Evolutionary conservation across 345 rosid genomes (phyloP).

Genomic region (Mallotus nudiflorus): DNA sequence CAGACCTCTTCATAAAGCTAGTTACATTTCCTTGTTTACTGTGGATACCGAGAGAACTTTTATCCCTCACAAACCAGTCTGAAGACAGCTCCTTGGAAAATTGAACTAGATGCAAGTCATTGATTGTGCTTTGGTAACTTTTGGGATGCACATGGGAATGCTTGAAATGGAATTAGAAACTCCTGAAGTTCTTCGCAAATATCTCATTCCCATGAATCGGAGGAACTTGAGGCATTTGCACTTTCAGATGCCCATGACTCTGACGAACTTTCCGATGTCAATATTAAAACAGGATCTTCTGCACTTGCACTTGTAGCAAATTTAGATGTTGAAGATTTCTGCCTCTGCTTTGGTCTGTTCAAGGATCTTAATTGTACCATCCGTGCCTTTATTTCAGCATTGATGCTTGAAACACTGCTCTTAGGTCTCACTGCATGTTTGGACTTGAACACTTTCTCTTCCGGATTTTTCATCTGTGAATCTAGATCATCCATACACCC

Average conservation of each 20-base stretch:
- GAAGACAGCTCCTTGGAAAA: too few species aligned
- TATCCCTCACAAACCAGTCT: too few species aligned
- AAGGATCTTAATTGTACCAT: constrained; percentile 14
- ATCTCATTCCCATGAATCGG: constrained; percentile 28
- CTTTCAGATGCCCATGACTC: too few species aligned
- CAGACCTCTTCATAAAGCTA: not conserved
- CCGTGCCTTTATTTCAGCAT: constrained; percentile 38
- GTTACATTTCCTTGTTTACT: too few species aligned
- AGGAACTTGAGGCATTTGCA: constrained; percentile 35
- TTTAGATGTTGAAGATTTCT: constrained; percentile 10
- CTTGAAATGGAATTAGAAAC: too few species aligned
- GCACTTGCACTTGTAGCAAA: constrained; percentile 4
- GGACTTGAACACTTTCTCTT: constrained; percentile 16
- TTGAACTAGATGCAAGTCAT: not conserved
- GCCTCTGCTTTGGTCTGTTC: constrained; percentile 19
- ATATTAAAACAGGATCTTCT: not conserved
- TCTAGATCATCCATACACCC: not conserved
- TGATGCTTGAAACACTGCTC: constrained; percentile 23
- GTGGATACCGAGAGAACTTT: too few species aligned
- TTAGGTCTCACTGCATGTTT: constrained; percentile 10
- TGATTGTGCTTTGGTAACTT: too few species aligned
- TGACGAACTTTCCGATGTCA: constrained; percentile 25
- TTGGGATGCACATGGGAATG: too few species aligned
- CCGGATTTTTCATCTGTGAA: constrained; percentile 11
- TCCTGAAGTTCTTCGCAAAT: not conserved